Evolutionary conservation across 208 protist species (phyloP), one percentile per base, ranked within the genome.

Genomic region (Trypanosoma brucei): DNA sequence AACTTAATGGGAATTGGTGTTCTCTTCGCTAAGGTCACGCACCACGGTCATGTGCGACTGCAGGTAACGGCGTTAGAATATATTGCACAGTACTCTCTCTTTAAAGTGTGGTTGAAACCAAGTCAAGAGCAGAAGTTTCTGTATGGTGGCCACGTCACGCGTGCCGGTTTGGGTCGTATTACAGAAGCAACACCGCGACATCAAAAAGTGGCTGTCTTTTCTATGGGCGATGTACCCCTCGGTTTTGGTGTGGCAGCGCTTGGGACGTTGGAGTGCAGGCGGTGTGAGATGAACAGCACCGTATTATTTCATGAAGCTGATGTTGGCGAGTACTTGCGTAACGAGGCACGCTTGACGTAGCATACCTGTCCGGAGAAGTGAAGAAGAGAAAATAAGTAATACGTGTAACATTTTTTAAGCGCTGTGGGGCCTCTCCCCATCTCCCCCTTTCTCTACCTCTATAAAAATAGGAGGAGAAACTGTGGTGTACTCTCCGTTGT

Each of bases 101-200:
- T 98, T 78, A 99, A 99, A 85, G 93, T 99, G 2, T 99, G 98
- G 98, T 90, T 99, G 37, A 99, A 99, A 75, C 97, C 98, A n/a
- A 91, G 89, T 40, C 94, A 98, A 48, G 98, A 99, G 78, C 93
- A 99, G 69, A 97, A 94, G 50, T 99, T 99, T 76, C 65, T 99
- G 33, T 99, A 99, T 76, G 98, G 98, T 8, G 98, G 99, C 62
- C 95, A 99, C 75, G 88, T 99, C 48, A 88, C 97, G 22, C 99
- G 99, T 62, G 84, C 91, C 30, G 98, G 98, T 30, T 81, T 99
- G 1, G 98, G 97, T 14, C 83, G 97, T 45, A 99, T 99, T 50
- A 99, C 98, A 31, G 98, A 99, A 68, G 83, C 96, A 56, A 99
- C 97, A 3, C 96, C 96, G 5, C 88, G 97, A 78, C 96, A 98